A percentile compares a stretch with the other conserved stretches of the same genome.
phyloP scores from a whole-genome alignment of 169 alveolate genomes.

The Cryptosporidium felis region DNA sequence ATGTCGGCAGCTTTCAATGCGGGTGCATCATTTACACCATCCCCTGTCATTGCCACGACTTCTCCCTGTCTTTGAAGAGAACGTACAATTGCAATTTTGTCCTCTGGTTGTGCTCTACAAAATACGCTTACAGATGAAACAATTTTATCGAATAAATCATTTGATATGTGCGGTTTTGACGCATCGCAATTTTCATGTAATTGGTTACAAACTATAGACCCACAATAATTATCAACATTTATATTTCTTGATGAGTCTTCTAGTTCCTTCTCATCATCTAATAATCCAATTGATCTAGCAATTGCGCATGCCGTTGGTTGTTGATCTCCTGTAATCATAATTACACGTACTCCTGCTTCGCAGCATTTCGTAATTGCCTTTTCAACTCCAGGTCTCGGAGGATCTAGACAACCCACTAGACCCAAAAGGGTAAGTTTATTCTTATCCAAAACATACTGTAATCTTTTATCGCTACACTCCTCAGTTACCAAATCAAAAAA shows the following conservation, averaged over 20 bases:
- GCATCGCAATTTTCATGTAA: slow-evolving; percentile 83
- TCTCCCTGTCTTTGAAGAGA: slow-evolving; percentile 87
- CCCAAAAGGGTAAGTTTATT: slow-evolving; percentile 80
- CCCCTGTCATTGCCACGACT: slow-evolving; percentile 93
- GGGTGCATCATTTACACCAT: slow-evolving; percentile 93
- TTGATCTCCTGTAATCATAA: slow-evolving; percentile 99
- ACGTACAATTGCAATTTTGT: slow-evolving; percentile 89
- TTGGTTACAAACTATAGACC: slow-evolving; percentile 76
- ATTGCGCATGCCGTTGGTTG: slow-evolving; percentile 95
- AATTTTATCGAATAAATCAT: slow-evolving; percentile 80
- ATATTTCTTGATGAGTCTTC: background rate
- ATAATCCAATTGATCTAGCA: slow-evolving; percentile 88
- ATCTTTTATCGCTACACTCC: slow-evolving; percentile 85
- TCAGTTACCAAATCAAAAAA: slow-evolving; percentile 72
- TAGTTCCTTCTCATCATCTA: slow-evolving; percentile 70
- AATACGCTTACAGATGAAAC: slow-evolving; percentile 82
- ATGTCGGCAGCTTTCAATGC: slow-evolving; percentile 90
- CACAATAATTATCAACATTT: slow-evolving; percentile 9
- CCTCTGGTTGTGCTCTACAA: slow-evolving; percentile 91
- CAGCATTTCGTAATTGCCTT: slow-evolving; percentile 93
- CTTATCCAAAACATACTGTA: slow-evolving; percentile 73
- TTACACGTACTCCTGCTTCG: slow-evolving; percentile 96
- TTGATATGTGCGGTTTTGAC: slow-evolving; percentile 78
- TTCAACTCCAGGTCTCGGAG: slow-evolving; percentile 97
- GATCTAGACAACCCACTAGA: slow-evolving; percentile 91